Conservation (phyloP, 306 rosid species). For the Vigna unguiculata region DNA sequence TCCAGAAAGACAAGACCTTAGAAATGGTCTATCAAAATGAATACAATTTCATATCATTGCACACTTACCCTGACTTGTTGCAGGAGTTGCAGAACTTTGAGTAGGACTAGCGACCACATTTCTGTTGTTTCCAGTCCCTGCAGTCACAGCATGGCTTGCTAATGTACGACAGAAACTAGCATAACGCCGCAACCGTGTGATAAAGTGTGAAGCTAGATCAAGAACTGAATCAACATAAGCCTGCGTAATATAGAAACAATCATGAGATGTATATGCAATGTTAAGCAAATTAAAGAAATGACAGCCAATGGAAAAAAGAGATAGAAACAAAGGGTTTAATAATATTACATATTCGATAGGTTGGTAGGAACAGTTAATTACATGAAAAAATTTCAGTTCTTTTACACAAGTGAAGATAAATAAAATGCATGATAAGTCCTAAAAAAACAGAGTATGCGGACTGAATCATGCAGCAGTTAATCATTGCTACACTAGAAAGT, state of each 20-base stretch:
- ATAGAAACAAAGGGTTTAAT: conserved; percentile 4
- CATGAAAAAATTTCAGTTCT: conserved; percentile 2
- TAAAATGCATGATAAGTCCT: conserved; percentile 1
- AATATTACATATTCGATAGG: conserved; percentile 13
- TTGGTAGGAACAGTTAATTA: conserved; percentile 1
- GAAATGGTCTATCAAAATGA: conserved; percentile 21
- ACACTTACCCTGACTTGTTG: conserved; percentile 78
- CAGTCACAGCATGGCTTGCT: conserved; percentile 94
- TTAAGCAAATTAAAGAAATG: conserved; percentile 25
- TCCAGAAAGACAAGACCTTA: not conserved
- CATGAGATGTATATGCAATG: conserved; percentile 24
- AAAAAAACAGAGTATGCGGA: conserved; percentile 2
- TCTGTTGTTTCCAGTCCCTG: conserved; percentile 86
- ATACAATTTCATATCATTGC: conserved; percentile 10
- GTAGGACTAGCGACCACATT: conserved; percentile 86
- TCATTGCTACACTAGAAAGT: not conserved
- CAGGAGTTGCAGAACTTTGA: conserved; percentile 81
- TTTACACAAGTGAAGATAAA: not conserved
- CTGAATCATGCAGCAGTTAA: conserved; percentile 22
- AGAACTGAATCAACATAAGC: conserved; percentile 98
- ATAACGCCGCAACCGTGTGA: conserved; percentile 92
- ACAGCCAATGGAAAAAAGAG: conserved; percentile 21
- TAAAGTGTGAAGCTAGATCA: conserved; percentile 98
- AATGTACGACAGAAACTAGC: conserved; percentile 93
- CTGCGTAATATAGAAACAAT: conserved; percentile 56